Conservation (phyloP, 371 early-diverging fungal genomes). For the Haplosporangium sp. region DNA sequence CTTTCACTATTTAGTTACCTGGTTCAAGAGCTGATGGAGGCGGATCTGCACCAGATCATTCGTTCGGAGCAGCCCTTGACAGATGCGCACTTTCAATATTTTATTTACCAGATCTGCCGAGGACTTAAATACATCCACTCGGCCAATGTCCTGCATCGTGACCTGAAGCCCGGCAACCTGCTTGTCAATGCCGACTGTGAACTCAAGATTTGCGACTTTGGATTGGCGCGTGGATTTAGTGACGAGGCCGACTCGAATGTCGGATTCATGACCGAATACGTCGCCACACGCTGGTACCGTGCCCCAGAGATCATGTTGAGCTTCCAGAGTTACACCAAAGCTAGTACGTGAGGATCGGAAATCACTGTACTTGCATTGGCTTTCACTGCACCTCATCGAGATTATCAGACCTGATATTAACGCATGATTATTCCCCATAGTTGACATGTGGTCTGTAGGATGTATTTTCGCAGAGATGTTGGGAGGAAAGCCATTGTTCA, state of each 20-base stretch:
- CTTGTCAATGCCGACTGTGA: constrained; percentile 98
- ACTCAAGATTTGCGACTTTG: constrained; percentile 96
- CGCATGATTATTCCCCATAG: too few relatives aligned
- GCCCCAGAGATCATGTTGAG: constrained; percentile 98
- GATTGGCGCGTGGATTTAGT: constrained; percentile 92
- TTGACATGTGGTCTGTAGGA: constrained; percentile 99
- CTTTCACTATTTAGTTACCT: too few relatives aligned
- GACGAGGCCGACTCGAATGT: constrained; percentile 82
- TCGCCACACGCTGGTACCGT: constrained; percentile 98
- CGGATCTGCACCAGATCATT: constrained; percentile 98
- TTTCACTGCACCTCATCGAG: neutral
- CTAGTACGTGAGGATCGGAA: too few relatives aligned
- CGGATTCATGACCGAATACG: constrained; percentile 97
- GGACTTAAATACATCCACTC: constrained; percentile 98
- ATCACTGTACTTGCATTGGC: too few relatives aligned
- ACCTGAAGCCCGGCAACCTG: constrained; percentile 97
- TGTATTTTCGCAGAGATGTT: constrained; percentile 98
- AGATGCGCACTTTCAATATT: constrained; percentile 98
- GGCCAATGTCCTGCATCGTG: constrained; percentile 98
- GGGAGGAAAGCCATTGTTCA: constrained; percentile 89
- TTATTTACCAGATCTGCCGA: constrained; percentile 96
- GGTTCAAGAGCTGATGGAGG: constrained; percentile 97
- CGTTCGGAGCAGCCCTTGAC: constrained; percentile 95
- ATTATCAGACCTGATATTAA: too few relatives aligned
- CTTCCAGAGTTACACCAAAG: constrained; percentile 93